These are phyloP conservation scores for Serendipita sp. DNA, from an alignment of 768 basidiomycete species.

Conservation along the genomic window DNA sequence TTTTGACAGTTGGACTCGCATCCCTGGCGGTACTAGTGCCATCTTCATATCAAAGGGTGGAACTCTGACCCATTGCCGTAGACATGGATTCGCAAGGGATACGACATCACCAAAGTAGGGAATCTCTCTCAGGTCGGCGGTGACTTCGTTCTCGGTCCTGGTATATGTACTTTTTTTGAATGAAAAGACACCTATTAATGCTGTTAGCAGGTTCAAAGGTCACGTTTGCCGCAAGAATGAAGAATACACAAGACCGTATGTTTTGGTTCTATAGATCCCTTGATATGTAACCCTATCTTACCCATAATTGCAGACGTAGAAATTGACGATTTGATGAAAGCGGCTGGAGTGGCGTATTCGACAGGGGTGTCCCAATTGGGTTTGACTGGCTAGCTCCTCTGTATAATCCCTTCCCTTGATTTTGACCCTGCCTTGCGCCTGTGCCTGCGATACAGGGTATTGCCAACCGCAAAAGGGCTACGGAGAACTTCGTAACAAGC, in stretches of 20 bases:
- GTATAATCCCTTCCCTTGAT: too few relatives aligned
- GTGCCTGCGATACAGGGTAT: background rate
- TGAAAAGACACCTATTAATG: too few relatives aligned
- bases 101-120: conserved; percentile 19
- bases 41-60: background rate
- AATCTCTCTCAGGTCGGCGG: conserved; percentile 47
- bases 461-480: background rate
- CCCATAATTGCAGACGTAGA: conserved; percentile 26
- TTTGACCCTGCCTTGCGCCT: background rate
- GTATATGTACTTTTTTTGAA: conserved; percentile 17
- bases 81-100: background rate
- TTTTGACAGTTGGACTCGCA: conserved; percentile 11
- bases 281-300: too few relatives aligned
- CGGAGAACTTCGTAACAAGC: background rate
- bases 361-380: background rate
- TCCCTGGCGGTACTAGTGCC: background rate
- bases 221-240: conserved; percentile 39
- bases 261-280: background rate
- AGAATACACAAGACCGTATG: conserved; percentile 42
- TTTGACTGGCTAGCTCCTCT: too few relatives aligned
- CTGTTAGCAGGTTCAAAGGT: background rate
- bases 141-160: conserved; percentile 46
- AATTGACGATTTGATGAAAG: conserved; percentile 31
- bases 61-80: background rate
- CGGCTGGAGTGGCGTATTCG: conserved; percentile 22